Percentiles rank a stretch among this genome's conserved stretches.
These are phyloP conservation scores for Graphium sp. DNA, from an alignment of 2,329 filamentous ascomycete genomes.

Conservation along the genomic window DNA sequence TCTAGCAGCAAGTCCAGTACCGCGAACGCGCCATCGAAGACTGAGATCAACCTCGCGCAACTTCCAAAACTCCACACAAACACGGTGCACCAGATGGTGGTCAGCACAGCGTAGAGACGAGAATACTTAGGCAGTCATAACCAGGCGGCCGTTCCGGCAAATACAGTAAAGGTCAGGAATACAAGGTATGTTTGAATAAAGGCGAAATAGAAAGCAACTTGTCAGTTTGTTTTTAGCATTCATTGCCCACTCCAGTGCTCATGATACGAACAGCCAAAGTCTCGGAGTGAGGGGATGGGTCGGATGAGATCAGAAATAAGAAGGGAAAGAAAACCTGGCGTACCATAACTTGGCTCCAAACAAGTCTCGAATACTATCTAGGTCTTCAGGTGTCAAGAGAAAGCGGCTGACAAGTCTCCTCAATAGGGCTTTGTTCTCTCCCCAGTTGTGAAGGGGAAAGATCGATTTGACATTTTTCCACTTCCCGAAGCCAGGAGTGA, in stretches of 20 bases:
- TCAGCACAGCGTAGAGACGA: constrained; percentile 47
- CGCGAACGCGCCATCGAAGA: constrained; percentile 56
- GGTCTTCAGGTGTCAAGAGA: constrained; percentile 28
- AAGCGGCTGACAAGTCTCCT: constrained; percentile 36
- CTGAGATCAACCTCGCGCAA: constrained; percentile 55
- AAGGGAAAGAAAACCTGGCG: too few relatives aligned
- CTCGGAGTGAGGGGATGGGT: too few relatives aligned
- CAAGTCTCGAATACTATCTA: constrained; percentile 43
- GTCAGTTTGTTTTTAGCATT: neutral
- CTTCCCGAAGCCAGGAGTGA: constrained; percentile 37
- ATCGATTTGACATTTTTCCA: constrained; percentile 45
- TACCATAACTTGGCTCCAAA: constrained; percentile 37
- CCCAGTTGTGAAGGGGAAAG: constrained; percentile 45
- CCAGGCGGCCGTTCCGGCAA: constrained; percentile 53
- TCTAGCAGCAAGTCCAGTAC: constrained; percentile 32
- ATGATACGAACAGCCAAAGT: too few relatives aligned
- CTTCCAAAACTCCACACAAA: constrained; percentile 74
- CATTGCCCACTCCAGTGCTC: constrained; percentile 9
- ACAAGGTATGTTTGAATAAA: constrained; percentile 63
- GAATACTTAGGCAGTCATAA: constrained; percentile 54
- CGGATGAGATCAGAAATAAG: too few relatives aligned
- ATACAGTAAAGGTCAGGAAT: constrained; percentile 53
- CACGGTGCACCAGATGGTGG: constrained; percentile 52
- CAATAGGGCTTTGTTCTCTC: constrained; percentile 36
- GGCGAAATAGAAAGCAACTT: constrained; percentile 70